Base-by-base conservation (phyloP, 2,329 filamentous ascomycete species). In the Zasmidium cellare region DNA sequence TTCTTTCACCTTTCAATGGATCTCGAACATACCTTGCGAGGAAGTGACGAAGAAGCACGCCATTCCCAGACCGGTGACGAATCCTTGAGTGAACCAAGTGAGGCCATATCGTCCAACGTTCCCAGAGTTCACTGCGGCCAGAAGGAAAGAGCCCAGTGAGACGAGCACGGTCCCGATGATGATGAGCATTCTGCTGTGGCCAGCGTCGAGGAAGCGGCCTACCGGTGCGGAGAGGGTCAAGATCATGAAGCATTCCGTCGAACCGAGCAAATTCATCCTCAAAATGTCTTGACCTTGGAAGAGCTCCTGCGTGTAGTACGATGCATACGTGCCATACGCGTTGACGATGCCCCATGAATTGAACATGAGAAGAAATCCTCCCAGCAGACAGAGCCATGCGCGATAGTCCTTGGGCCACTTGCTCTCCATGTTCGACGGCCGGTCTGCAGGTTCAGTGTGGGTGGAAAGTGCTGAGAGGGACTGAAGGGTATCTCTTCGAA, bases 1-100 rank as follows among this genome's bases (percentile, higher is more conserved):
- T 28, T n/a, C n/a, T n/a, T n/a, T n/a, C n/a, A n/a, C n/a, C 38
- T 31, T 48, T 31, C 9, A 2, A 28, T 47, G 14, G 25, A 31
- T 35, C 16, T 11, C 16, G 12, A 52, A 18, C 74, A 57, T 73
- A 80, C 78, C 73, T 70, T 81, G 79, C 22, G 79, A 81, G 60
- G 78, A 80, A 22, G 57, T 76, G 3, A 81, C 79, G 61, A 82
- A 82, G 67, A 79, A 80, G 61, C 78, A 81, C n/a, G 77, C 74
- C 79, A 81, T 81, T 9, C 80, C 80, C 9, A 81, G 57, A 3
- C 78, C 78, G 23, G 74, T 73, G 38, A 80, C 66, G 41, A 82
- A 65, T 3, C 79, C 79, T 65, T 81, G 79, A 3, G 77, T 77
- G 11, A 76, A 66, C 77, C 77, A 79, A 22, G 80, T 78, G 6